Base-by-base conservation (phyloP, 768 basidiomycete genomes). In the Solioccasus polychromus region DNA sequence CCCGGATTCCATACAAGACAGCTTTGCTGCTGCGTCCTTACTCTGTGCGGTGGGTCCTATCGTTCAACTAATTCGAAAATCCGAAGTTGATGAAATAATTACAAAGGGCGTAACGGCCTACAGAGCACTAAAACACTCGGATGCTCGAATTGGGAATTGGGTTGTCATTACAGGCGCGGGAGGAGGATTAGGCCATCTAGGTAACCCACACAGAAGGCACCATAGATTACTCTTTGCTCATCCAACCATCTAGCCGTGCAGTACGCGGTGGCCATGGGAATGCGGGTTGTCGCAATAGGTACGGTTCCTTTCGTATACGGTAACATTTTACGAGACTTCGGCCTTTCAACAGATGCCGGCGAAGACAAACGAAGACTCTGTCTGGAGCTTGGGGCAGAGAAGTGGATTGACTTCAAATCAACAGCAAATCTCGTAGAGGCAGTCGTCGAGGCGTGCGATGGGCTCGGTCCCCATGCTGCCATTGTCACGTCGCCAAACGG, bases 91-190 rank as follows among this genome's bases (percentile, higher is more conserved):
- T n/a, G n/a, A n/a, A n/a, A n/a, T n/a, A n/a, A n/a, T n/a, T n/a
- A n/a, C n/a, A n/a, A n/a, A 85, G 83, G 88, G 88, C 37, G 71
- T 94, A 17, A 93, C 92, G 3, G 88, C 88, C 2, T 94, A 91
- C 60, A 83, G 88, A 47, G 92, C 89, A 0, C 69, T 94, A 54
- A 93, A 92, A 64, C 75, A 85, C 61, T 76, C 79, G 42, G 69
- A 77, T 44, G 74, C 80, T 7, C 71, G 66, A 23, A 76, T 81
- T 8, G 86, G 89, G 23, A 80, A 94, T 45, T 88, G 81, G 80
- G 71, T 89, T 48, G 83, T 82, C 18, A 69, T 92, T 38, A 82
- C 85, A 10, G 88, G 88, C 35, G 88, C 87, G 2, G 88, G 86
- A 3, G 86, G 86, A 45, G 88, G 90, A 12, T 80, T 92, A 24